A percentile compares a stretch with the other conserved stretches of the same genome.
These are phyloP conservation scores for Plantago elongata DNA, from an alignment of 257 asterid genomes.

Conservation along the genomic window DNA sequence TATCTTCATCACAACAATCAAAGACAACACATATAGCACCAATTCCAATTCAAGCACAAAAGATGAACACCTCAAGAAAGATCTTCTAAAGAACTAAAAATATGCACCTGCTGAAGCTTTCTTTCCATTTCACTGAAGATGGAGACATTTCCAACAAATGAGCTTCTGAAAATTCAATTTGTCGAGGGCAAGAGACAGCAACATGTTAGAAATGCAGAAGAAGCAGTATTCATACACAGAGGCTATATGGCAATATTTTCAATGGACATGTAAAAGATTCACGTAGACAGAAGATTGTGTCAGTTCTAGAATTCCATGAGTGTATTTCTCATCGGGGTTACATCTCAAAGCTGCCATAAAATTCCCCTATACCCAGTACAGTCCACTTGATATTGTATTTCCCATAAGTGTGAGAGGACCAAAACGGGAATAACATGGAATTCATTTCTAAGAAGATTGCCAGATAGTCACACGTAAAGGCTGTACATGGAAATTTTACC, in stretches of 20 bases:
- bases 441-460: background rate
- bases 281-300: background rate
- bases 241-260: background rate
- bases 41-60: slow-evolving; percentile 8
- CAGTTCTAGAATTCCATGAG: background rate
- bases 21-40: slow-evolving; percentile 1
- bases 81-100: slow-evolving; percentile 16
- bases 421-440: background rate
- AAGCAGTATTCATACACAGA: slow-evolving; percentile 8
- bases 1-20: slow-evolving; percentile 5
- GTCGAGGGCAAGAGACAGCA: slow-evolving; percentile 18
- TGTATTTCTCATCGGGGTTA: background rate
- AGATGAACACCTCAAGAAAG: slow-evolving; percentile 4
- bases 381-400: background rate
- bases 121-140: slow-evolving; percentile 67
- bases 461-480: background rate
- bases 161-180: slow-evolving; percentile 48
- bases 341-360: slow-evolving; percentile 1
- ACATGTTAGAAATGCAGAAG: slow-evolving; percentile 12
- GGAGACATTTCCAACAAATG: slow-evolving; percentile 70
- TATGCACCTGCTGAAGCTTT: slow-evolving; percentile 75
- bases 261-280: background rate
- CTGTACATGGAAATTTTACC: background rate
- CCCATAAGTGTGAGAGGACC: background rate
- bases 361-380: background rate